Percentiles rank a stretch among this genome's conserved stretches.
Conservation (phyloP, 345 rosid genomes). For the Clarkia xantiana region DNA sequence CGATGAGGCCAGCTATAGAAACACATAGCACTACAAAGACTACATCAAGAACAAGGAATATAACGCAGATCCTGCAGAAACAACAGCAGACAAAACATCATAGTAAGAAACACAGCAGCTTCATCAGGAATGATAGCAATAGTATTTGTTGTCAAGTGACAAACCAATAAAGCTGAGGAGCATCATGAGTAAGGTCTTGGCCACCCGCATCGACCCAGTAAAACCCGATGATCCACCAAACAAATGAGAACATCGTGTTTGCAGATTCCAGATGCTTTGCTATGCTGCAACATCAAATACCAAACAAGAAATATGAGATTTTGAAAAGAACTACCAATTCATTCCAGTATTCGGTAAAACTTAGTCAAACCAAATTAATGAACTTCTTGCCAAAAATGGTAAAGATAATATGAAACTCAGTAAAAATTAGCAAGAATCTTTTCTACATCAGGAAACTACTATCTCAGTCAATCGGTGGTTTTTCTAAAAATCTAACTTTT, state of each 20-base stretch:
- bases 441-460: too few species aligned
- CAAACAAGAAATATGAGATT: background rate
- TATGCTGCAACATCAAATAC: conserved; percentile 20
- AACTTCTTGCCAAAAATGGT: too few species aligned
- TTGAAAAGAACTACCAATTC: background rate
- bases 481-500: too few species aligned
- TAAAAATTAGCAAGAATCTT: too few species aligned
- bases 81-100: conserved; percentile 5
- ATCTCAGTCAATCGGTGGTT: too few species aligned
- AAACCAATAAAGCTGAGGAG: conserved; percentile 79
- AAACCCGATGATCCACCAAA: conserved; percentile 88
- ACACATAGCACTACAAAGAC: conserved; percentile 64
- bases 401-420: too few species aligned
- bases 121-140: background rate
- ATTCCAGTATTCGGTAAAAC: too few species aligned
- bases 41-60: conserved; percentile 76
- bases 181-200: conserved; percentile 26
- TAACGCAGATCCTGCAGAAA: conserved; percentile 64
- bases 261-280: conserved; percentile 53
- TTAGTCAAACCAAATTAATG: too few species aligned
- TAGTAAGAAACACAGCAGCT: background rate
- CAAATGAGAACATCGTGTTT: conserved; percentile 61
- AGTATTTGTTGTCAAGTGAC: background rate
- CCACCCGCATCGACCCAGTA: conserved; percentile 63
- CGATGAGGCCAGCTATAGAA: conserved; percentile 59